phyloP scores from a whole-genome alignment of 2,329 filamentous ascomycete genomes.

The Xylaria sp. region DNA sequence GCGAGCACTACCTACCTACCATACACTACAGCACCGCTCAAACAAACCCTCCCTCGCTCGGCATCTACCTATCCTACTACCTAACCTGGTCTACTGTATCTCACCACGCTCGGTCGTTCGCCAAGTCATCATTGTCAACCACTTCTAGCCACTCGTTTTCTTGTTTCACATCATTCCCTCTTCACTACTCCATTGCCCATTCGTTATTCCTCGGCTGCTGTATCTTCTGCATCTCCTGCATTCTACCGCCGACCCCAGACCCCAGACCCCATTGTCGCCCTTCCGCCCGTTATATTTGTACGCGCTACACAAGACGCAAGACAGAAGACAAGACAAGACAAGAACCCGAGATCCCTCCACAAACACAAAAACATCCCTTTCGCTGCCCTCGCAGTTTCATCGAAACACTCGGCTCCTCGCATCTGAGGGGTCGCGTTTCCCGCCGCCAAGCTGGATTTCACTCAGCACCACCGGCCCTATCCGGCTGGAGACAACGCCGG shows the following conservation, averaged over 20 bases:
- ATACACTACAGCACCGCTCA: not conserved
- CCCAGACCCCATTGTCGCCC: not conserved
- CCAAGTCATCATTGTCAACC: slow-evolving; percentile 29
- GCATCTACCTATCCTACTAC: slow-evolving; percentile 5
- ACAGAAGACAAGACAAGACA: not conserved
- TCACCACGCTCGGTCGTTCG: slow-evolving; percentile 32
- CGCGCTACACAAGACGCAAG: not conserved
- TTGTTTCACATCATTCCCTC: slow-evolving; percentile 23
- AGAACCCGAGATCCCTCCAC: not conserved
- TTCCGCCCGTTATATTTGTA: not conserved
- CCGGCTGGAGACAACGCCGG: slow-evolving; percentile 44
- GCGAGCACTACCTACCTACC: not conserved
- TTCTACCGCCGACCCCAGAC: not conserved
- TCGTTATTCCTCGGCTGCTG: slow-evolving; percentile 9
- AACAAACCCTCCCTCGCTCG: slow-evolving; percentile 22
- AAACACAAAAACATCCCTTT: slow-evolving; percentile 6
- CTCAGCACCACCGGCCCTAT: slow-evolving; percentile 43
- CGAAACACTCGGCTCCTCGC: slow-evolving; percentile 42
- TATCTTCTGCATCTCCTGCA: not conserved
- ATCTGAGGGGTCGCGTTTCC: slow-evolving; percentile 41
- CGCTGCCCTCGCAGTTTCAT: slow-evolving; percentile 14
- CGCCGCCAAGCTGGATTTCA: slow-evolving; percentile 48
- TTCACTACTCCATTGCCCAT: slow-evolving; percentile 4
- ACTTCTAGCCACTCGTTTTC: slow-evolving; percentile 32
- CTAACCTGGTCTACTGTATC: not conserved